Conservation (phyloP, 2,329 filamentous ascomycete genomes). For the Colletotrichum cereale region DNA sequence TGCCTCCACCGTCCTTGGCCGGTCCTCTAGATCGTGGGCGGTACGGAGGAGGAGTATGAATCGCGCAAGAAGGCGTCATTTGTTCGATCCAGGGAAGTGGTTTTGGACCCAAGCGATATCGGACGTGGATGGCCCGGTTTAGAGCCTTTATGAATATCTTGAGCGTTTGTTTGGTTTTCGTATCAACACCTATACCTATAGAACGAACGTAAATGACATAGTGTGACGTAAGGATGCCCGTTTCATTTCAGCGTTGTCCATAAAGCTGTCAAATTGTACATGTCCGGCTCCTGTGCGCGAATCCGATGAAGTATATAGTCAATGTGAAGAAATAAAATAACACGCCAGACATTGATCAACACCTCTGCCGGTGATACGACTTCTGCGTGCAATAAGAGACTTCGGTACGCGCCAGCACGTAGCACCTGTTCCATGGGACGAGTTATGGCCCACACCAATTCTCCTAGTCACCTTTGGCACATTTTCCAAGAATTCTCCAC, state of each 20-base stretch:
- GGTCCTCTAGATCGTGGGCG: slow-evolving; percentile 28
- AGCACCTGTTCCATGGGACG: not conserved
- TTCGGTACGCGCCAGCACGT: not conserved
- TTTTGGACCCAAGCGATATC: slow-evolving; percentile 10
- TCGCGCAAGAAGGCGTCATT: not conserved
- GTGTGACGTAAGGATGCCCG: slow-evolving; percentile 2
- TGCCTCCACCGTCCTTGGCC: slow-evolving; percentile 22
- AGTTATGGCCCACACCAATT: not conserved
- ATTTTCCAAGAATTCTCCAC: not conserved
- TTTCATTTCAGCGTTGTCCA: not conserved
- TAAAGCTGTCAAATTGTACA: not conserved
- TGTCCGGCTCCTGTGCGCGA: not conserved
- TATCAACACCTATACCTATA: slow-evolving; percentile 30
- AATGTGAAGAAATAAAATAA: not conserved
- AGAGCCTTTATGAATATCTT: slow-evolving; percentile 29
- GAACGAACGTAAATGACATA: slow-evolving; percentile 8
- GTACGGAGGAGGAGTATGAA: slow-evolving; percentile 6
- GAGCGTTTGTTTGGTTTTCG: slow-evolving; percentile 35
- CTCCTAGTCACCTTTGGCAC: no score
- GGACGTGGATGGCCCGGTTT: slow-evolving; percentile 17
- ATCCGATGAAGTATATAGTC: not conserved
- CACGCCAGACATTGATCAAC: not conserved
- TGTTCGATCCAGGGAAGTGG: not conserved
- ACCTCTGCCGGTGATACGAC: not conserved
- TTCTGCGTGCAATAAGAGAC: not conserved